Base-by-base conservation (phyloP, 116 monocot species). In the Zostera marina region DNA sequence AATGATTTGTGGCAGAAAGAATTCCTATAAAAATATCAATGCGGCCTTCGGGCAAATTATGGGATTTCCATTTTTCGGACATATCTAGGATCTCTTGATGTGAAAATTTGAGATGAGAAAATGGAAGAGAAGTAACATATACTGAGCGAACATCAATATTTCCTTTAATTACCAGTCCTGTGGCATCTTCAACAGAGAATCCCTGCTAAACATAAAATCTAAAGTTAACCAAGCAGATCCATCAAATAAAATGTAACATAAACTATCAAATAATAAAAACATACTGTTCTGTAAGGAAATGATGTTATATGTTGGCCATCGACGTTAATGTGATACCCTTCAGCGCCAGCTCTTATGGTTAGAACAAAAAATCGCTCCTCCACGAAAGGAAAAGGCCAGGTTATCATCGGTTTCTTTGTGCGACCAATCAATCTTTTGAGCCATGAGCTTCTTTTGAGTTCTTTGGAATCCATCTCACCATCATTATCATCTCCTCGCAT, bases 141-240 rank as follows among this genome's bases (percentile, higher is more conserved):
- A 80, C 70, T 22, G 96, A 89, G 61, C 85, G 89, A 42, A 83
- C 60, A 21, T 90, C 76, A 22, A 90, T 73, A 66, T 79, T 70
- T 65, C 98, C 98, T 58, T 80, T 98, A 42, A 98, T 62, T 9
- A 73, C 73, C 54, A 98, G 64, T 56, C 98, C 90, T 8, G 98
- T 90, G 58, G 90, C 90, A 79, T 98, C 98, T 83, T 98, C 98
- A 71, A 98, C 77, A 63, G 86, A 73, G 61, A 98, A 98, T 21
- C 96, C 89, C 96, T 96, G 70, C 9, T 44, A 41, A 25, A 11
- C 21, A 59, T 20, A 42, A 32, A 58, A 2, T n/a, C n/a, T 20
- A 0, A 41, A 53, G 22, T 53, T 53, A 53, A 22, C 11, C 53
- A 53, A 22, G 21, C 23, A 38, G 56, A 38, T 56, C n/a, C 32